These are phyloP conservation scores for Mycena sp. DNA, from an alignment of 1,284 basidiomycete genomes.

Conservation along the genomic window DNA sequence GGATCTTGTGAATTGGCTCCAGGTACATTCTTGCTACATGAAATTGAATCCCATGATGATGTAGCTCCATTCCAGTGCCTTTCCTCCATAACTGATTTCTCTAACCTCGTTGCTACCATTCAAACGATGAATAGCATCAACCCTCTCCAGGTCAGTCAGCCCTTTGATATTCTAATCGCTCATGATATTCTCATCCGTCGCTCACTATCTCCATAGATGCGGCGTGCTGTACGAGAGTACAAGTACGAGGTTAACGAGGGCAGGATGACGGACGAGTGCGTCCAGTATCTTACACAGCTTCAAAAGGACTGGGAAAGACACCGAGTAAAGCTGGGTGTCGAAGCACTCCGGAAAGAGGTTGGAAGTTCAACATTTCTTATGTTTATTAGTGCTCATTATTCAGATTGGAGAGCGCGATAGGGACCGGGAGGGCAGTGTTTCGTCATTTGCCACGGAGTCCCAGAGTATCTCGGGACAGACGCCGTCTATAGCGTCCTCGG, in stretches of 20 bases:
- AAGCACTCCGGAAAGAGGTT: slow-evolving; percentile 83
- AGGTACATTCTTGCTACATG: slow-evolving; percentile 56
- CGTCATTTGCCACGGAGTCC: slow-evolving; percentile 56
- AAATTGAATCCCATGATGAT: slow-evolving; percentile 1
- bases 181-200: slow-evolving; percentile 7
- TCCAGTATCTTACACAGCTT: slow-evolving; percentile 91
- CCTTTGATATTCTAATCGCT: too few species aligned
- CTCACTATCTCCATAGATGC: slow-evolving; percentile 66
- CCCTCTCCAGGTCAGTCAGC: slow-evolving; percentile 78
- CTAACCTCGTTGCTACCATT: slow-evolving; percentile 89
- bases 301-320: slow-evolving; percentile 97
- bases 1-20: slow-evolving; percentile 89
- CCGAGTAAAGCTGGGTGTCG: slow-evolving; percentile 83
- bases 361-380: slow-evolving; percentile 19
- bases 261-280: slow-evolving; percentile 93
- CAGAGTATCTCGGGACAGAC: slow-evolving; percentile 44
- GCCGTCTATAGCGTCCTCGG: slow-evolving; percentile 47
- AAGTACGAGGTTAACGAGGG: slow-evolving; percentile 94
- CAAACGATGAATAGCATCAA: slow-evolving; percentile 90
- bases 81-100: slow-evolving; percentile 87
- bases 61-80: slow-evolving; percentile 66
- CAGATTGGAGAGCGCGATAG: slow-evolving; percentile 75
- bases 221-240: slow-evolving; percentile 92
- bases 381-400: slow-evolving; percentile 16
- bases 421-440: slow-evolving; percentile 58